phyloP scores from a whole-genome alignment of 23 red algal genomes.

The Gracilaria caudata region DNA sequence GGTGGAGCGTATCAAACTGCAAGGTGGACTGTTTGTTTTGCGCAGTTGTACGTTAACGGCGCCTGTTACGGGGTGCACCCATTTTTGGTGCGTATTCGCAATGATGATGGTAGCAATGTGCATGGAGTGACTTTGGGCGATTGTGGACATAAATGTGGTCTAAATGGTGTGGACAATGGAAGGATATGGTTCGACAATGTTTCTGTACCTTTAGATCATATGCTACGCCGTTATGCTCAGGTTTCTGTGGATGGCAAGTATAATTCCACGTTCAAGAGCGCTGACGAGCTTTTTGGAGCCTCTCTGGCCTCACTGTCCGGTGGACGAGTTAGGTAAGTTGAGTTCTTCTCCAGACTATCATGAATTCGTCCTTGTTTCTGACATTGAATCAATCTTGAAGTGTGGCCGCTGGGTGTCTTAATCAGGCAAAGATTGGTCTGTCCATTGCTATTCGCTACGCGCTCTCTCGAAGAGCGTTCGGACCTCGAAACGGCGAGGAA shows the following conservation, averaged over 20 bases:
- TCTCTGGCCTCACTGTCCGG: conserved; percentile 82
- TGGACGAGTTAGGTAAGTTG: conserved; percentile 79
- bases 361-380: neutral
- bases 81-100: conserved; percentile 90
- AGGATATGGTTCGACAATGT: conserved; percentile 96
- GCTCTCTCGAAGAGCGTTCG: conserved; percentile 61
- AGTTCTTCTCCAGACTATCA: neutral
- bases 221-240: conserved; percentile 75
- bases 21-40: conserved; percentile 84
- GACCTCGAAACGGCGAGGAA: conserved; percentile 58
- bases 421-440: conserved; percentile 84
- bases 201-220: conserved; percentile 73
- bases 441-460: conserved; percentile 92
- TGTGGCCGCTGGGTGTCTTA: conserved; percentile 75
- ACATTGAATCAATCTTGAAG: neutral
- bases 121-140: conserved; percentile 74
- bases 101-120: conserved; percentile 57
- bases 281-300: conserved; percentile 86
- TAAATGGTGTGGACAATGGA: conserved; percentile 99
- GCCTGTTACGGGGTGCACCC: conserved; percentile 80
- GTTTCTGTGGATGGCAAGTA: conserved; percentile 83
- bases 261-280: conserved; percentile 60
- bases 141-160: conserved; percentile 89
- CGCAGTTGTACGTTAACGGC: conserved; percentile 64
- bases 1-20: conserved; percentile 84